phyloP scores from a whole-genome alignment of 2,329 filamentous ascomycete species.

The Podosphaera leucotricha region DNA sequence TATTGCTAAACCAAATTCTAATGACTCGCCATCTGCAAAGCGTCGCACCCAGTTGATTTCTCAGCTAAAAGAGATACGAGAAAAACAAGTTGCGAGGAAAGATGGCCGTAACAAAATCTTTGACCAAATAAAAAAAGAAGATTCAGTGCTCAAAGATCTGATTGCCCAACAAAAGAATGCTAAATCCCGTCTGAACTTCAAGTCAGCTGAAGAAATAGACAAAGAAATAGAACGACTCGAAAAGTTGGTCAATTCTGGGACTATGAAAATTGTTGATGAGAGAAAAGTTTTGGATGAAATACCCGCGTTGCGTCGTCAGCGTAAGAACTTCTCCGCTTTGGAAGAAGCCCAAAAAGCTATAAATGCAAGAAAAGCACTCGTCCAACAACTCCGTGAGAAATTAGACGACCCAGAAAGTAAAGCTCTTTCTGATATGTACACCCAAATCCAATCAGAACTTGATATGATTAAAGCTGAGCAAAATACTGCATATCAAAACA shows the following conservation, averaged over 20 bases:
- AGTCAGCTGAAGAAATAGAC: conserved; percentile 72
- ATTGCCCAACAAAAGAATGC: conserved; percentile 72
- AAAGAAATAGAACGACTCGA: conserved; percentile 59
- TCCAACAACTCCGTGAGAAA: conserved; percentile 68
- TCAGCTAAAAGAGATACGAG: conserved; percentile 62
- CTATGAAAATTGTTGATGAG: conserved; percentile 92
- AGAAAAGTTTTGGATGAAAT: conserved; percentile 78
- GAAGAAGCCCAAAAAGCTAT: conserved; percentile 75
- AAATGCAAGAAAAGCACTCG: conserved; percentile 64
- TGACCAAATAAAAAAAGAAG: conserved; percentile 80
- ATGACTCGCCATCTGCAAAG: conserved; percentile 59
- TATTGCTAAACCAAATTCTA: conserved; percentile 55
- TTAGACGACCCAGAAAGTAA: conserved; percentile 82
- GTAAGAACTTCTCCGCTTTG: conserved; percentile 74
- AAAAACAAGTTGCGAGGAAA: conserved; percentile 76
- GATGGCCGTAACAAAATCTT: conserved; percentile 51
- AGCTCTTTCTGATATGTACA: conserved; percentile 70
- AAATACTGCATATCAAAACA: conserved; percentile 71
- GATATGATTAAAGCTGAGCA: conserved; percentile 81
- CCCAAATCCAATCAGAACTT: conserved; percentile 63
- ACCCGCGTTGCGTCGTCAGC: conserved; percentile 60
- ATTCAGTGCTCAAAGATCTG: conserved; percentile 67
- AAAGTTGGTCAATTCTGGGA: conserved; percentile 65
- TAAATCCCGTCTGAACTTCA: conserved; percentile 60
- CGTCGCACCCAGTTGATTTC: conserved; percentile 65